These are phyloP conservation scores for Leptographium wingfieldii DNA, from an alignment of 2,329 filamentous ascomycete genomes.

Conservation along the genomic window DNA sequence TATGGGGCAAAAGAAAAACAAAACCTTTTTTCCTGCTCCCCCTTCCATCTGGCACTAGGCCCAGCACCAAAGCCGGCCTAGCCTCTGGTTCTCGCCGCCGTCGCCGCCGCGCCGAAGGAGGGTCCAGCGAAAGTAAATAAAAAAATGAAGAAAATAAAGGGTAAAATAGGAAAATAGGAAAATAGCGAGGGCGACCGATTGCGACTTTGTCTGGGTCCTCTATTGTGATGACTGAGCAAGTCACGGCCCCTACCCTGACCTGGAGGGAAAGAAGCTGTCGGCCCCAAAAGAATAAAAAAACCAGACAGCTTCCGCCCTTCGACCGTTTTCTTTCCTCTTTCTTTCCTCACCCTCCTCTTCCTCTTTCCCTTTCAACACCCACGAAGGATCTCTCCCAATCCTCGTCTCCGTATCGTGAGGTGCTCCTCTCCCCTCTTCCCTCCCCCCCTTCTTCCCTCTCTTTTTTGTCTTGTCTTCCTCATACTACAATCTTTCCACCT, in stretches of 20 bases:
- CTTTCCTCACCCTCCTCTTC: slow-evolving; percentile 19
- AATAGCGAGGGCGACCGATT: slow-evolving; percentile 1
- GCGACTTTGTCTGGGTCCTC: slow-evolving; percentile 2
- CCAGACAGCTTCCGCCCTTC: slow-evolving; percentile 10
- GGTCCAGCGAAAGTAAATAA: not conserved
- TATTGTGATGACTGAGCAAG: slow-evolving; percentile 1
- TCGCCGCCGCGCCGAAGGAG: slow-evolving; percentile 2
- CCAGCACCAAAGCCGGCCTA: slow-evolving; percentile 2
- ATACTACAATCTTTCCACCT: not conserved
- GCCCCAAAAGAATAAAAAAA: slow-evolving; percentile 11
- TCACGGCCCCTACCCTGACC: not conserved
- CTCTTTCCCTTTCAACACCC: slow-evolving; percentile 26
- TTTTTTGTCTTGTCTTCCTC: slow-evolving; percentile 2
- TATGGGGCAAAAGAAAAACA: not conserved
- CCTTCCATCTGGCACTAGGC: not conserved
- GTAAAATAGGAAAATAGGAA: not conserved
- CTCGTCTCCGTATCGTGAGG: slow-evolving; percentile 31
- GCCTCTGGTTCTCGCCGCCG: slow-evolving; percentile 1
- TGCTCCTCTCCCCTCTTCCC: slow-evolving; percentile 12
- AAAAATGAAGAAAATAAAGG: not conserved
- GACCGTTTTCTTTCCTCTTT: slow-evolving; percentile 8
- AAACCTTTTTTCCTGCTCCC: not conserved
- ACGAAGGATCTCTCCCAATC: slow-evolving; percentile 30
- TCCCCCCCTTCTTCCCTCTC: slow-evolving; percentile 1
- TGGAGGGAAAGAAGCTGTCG: not conserved